Percentiles rank a stretch among this genome's conserved stretches.
These are phyloP conservation scores for Cyberlindnera saturnus DNA, from an alignment of 805 yeast genomes.

Conservation along the genomic window DNA sequence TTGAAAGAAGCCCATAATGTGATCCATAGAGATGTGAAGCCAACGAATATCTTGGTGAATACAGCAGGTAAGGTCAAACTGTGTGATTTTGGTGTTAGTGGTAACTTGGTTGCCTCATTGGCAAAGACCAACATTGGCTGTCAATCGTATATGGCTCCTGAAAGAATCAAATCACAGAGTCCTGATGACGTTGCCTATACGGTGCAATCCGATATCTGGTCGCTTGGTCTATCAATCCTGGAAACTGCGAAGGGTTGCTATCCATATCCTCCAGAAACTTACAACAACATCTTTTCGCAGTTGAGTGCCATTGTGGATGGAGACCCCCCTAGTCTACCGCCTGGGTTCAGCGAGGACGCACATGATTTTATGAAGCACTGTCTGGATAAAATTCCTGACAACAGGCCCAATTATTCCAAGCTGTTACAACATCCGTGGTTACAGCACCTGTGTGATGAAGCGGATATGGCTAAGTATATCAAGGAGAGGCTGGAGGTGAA, in stretches of 20 bases:
- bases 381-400: constrained; percentile 71
- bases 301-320: constrained; percentile 96
- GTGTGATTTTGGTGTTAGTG: constrained; percentile 95
- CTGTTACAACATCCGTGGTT: constrained; percentile 85
- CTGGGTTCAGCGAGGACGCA: constrained; percentile 66
- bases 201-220: constrained; percentile 95
- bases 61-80: constrained; percentile 81
- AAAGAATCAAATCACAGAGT: constrained; percentile 69
- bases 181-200: constrained; percentile 81
- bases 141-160: constrained; percentile 99
- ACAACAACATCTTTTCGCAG: constrained; percentile 84
- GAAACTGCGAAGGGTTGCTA: constrained; percentile 89
- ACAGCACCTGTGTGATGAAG: constrained; percentile 38
- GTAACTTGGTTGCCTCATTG: constrained; percentile 88
- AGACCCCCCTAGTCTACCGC: constrained; percentile 76
- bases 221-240: constrained; percentile 76
- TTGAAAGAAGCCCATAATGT: constrained; percentile 88
- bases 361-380: constrained; percentile 73
- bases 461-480: constrained; percentile 32
- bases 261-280: constrained; percentile 96
- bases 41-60: constrained; percentile 84
- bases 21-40: constrained; percentile 94
- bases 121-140: constrained; percentile 97
- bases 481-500: constrained; percentile 27
- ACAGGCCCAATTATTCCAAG: constrained; percentile 75